Conservation (phyloP, 176 grass and related monocot genomes). For the Alloteropsis semialata region DNA sequence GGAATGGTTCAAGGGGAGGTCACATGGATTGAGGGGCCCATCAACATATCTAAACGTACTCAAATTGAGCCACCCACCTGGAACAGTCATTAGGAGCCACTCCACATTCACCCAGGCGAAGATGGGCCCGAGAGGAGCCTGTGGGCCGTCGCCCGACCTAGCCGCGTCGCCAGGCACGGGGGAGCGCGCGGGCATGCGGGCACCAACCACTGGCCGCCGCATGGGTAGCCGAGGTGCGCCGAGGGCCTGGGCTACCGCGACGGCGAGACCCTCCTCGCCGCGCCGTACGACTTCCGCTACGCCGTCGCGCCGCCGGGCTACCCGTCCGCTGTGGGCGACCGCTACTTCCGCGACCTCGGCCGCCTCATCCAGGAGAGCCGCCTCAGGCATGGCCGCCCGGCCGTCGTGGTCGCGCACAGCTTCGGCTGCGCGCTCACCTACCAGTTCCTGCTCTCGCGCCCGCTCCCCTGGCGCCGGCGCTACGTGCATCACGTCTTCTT, state of each 20-base stretch:
- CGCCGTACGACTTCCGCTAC: conserved; percentile 83
- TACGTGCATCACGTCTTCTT: conserved; percentile 42
- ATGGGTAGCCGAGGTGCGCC: too few species aligned
- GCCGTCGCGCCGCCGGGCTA: conserved; percentile 40
- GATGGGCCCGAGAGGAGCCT: too few species aligned
- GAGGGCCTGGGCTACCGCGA: conserved; percentile 54
- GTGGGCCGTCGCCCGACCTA: too few species aligned
- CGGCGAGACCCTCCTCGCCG: conserved; percentile 44
- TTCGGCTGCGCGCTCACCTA: conserved; percentile 56
- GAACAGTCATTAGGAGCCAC: too few species aligned
- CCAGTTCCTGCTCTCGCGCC: conserved; percentile 51
- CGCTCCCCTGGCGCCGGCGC: conserved; percentile 43
- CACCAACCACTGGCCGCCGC: too few species aligned
- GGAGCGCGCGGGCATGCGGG: too few species aligned
- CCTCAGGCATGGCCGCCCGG: conserved; percentile 15
- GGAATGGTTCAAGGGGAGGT: too few species aligned
- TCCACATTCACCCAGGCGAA: too few species aligned
- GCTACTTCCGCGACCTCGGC: conserved; percentile 40
- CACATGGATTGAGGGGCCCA: too few species aligned
- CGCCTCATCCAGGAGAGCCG: conserved; percentile 31
- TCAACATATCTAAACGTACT: too few species aligned
- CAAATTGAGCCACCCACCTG: too few species aligned
- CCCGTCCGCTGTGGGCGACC: conserved; percentile 30
- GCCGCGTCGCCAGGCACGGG: too few species aligned
- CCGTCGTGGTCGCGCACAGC: conserved; percentile 62